Conservation (phyloP, 306 rosid genomes). For the Fragaria iinumae region DNA sequence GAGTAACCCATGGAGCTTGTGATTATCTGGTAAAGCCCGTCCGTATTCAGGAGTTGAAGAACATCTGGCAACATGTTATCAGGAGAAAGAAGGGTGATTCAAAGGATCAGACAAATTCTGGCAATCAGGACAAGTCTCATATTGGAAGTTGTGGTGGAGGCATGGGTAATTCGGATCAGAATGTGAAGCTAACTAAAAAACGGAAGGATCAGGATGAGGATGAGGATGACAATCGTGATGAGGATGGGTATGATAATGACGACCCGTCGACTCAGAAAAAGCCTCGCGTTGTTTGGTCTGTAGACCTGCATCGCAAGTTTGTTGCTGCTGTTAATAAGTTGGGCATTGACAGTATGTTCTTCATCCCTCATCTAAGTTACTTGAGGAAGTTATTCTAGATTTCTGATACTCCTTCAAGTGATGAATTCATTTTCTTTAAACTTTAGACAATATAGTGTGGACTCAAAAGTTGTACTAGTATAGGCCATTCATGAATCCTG, state of each 20-base stretch:
- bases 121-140: conserved; percentile 44
- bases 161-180: conserved; percentile 50
- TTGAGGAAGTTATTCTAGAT: background rate
- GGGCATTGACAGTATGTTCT: conserved; percentile 89
- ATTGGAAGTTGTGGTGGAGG: conserved; percentile 43
- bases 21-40: conserved; percentile 95
- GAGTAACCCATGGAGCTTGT: conserved; percentile 95
- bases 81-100: conserved; percentile 82
- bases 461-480: background rate
- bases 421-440: background rate
- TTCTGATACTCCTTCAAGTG: background rate
- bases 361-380: conserved; percentile 6
- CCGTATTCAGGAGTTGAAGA: conserved; percentile 89
- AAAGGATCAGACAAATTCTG: conserved; percentile 50
- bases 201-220: conserved; percentile 82
- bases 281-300: conserved; percentile 98
- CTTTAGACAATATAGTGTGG: background rate
- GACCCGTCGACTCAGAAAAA: conserved; percentile 86
- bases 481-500: background rate
- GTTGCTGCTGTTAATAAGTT: conserved; percentile 88
- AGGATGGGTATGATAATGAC: conserved; percentile 58
- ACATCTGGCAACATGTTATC: conserved; percentile 96
- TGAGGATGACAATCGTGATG: conserved; percentile 67
- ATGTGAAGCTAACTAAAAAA: conserved; percentile 59
- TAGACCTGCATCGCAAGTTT: conserved; percentile 90